phyloP scores from a whole-genome alignment of 1,284 basidiomycete genomes.

The Cryptococcus sp. region DNA sequence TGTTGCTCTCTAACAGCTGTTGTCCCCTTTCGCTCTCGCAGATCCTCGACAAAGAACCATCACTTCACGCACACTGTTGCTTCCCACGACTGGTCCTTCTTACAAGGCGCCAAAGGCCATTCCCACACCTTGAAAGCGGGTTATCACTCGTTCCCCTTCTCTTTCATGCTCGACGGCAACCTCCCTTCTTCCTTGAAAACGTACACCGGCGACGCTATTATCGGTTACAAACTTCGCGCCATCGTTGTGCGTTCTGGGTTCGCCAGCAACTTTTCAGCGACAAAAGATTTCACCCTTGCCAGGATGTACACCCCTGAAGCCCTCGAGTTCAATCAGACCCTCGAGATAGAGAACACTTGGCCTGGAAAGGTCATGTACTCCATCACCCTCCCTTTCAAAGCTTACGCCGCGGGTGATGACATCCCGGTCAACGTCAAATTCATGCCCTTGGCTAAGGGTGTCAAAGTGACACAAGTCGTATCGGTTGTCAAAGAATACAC shows the following conservation, averaged over 20 bases:
- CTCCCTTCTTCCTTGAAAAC: conserved; percentile 75
- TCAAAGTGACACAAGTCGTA: conserved; percentile 66
- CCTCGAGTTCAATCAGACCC: conserved; percentile 89
- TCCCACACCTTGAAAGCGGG: conserved; percentile 77
- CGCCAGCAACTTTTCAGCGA: conserved; percentile 67
- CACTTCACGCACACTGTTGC: conserved; percentile 67
- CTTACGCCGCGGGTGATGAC: conserved; percentile 84
- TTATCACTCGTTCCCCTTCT: conserved; percentile 67
- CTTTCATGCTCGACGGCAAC: conserved; percentile 77
- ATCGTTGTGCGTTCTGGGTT: conserved; percentile 74
- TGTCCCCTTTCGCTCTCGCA: conserved; percentile 8
- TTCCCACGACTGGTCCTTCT: conserved; percentile 74
- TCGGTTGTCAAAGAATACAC: conserved; percentile 72
- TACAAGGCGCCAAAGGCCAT: conserved; percentile 67
- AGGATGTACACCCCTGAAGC: conserved; percentile 77
- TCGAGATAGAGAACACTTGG: conserved; percentile 93
- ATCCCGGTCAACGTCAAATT: conserved; percentile 82
- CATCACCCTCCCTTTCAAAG: conserved; percentile 61
- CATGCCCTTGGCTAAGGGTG: conserved; percentile 80
- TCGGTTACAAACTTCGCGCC: conserved; percentile 84
- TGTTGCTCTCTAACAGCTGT: conserved; percentile 27
- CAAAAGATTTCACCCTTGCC: conserved; percentile 65
- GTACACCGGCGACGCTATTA: conserved; percentile 61
- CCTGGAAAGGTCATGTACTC: conserved; percentile 92
- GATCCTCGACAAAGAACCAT: conserved; percentile 45